phyloP scores from a whole-genome alignment of 202 grass and related monocot genomes.

The Eragrostis tef region DNA sequence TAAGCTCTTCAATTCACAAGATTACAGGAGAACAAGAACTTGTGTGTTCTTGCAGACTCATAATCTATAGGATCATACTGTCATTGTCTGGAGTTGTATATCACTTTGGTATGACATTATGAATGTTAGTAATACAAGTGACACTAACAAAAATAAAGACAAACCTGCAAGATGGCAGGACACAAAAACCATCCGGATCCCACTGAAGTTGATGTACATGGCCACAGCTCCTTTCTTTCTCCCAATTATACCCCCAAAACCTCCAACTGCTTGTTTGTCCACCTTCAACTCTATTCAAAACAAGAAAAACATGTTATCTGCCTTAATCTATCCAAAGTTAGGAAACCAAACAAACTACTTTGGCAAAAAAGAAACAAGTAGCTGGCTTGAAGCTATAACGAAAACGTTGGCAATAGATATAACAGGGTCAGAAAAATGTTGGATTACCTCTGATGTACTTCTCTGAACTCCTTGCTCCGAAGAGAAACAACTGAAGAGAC shows the following conservation, averaged over 20 bases:
- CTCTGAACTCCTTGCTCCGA: slow-evolving; percentile 57
- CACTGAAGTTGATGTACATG: slow-evolving; percentile 62
- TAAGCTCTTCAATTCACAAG: neutral
- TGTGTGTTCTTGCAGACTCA: neutral
- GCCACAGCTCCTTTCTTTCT: slow-evolving; percentile 83
- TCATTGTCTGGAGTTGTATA: neutral
- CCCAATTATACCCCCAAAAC: slow-evolving; percentile 60
- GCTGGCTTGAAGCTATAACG: neutral
- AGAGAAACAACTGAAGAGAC: slow-evolving; percentile 70
- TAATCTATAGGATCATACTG: neutral
- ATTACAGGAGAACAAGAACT: neutral
- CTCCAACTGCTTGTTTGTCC: slow-evolving; percentile 55
- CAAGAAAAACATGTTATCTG: slow-evolving; percentile 9
- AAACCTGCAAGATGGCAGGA: slow-evolving; percentile 66
- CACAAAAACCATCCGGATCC: slow-evolving; percentile 60
- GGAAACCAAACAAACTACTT: neutral
- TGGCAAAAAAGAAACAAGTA: neutral
- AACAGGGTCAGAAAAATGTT: neutral
- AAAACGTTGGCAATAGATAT: slow-evolving; percentile 9
- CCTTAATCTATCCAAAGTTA: slow-evolving; percentile 33
- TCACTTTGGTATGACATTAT: neutral
- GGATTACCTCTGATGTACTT: slow-evolving; percentile 53
- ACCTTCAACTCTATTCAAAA: slow-evolving; percentile 53
- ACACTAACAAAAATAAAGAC: neutral
- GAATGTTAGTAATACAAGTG: neutral